Evolutionary conservation across 2,329 filamentous ascomycete species (phyloP), one percentile per base, ranked within the genome.

Genomic region (Trichophaea hybrida): DNA sequence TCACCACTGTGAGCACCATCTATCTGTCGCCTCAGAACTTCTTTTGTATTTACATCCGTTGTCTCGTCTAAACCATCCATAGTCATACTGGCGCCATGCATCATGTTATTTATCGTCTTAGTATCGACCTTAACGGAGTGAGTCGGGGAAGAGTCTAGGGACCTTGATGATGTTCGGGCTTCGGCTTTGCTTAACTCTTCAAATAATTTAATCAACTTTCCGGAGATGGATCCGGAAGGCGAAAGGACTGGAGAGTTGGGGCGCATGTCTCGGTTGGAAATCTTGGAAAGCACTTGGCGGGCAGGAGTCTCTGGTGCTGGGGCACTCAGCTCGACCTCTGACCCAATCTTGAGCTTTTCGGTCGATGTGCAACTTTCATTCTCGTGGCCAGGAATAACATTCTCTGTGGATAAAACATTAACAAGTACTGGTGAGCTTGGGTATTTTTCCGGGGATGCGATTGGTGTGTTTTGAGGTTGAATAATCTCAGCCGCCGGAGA

Each of bases 361-460:
- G 38, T 38, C 58, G 35, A 33, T 12, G 6, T 17, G 12, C 15
- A 13, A 10, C 8, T 54, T 4, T 15, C 52, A 54, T 5, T 51
- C 44, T 33, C 10, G 38, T n/a, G 38, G 10, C 38, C 38, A 43
- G 38, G 38, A 43, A 43, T 15, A 43, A 10, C n/a, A 15, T 43
- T 43, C n/a, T 43, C 38, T 10, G n/a, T 43, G 38, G n/a, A 43
- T 43, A 43, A 43, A 43, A 43, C 65, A 59, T 63, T 56, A 52
- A 65, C 59, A 51, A 64, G 62, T 54, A 62, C 56, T 62, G 64
- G 59, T 61, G 61, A 63, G 32, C 51, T 59, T 15, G 67, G 62
- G 40, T 61, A 59, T 33, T 49, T 64, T 48, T 37, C 66, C 56
- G 56, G 70, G 59, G 13, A 67, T 61, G n/a, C 31, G 10, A 40